A percentile compares a stretch with the other conserved stretches of the same genome.
Conservation (phyloP, 2,329 filamentous ascomycete genomes). For the Penicillium janthinellum region DNA sequence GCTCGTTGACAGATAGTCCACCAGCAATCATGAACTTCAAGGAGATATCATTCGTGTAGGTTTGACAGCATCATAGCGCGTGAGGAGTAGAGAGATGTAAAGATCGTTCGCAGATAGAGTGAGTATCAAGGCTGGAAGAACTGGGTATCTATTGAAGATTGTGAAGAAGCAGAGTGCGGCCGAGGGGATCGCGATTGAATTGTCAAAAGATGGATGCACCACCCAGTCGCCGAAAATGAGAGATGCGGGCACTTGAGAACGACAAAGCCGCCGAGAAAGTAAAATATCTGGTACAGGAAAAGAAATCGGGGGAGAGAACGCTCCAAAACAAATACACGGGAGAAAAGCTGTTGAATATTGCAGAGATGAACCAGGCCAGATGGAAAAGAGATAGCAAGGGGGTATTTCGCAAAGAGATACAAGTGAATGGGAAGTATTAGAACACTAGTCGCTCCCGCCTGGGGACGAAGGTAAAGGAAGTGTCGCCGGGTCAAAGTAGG, state of each 20-base stretch:
- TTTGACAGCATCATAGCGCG: background rate
- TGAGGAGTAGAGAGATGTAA: background rate
- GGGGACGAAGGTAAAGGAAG: constrained; percentile 26
- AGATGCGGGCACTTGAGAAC: background rate
- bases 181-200: background rate
- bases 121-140: constrained; percentile 19
- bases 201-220: constrained; percentile 10
- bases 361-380: constrained; percentile 4
- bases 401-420: constrained; percentile 24
- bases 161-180: constrained; percentile 3
- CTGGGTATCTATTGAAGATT: constrained; percentile 33
- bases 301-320: constrained; percentile 3
- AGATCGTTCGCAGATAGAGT: background rate
- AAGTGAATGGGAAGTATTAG: constrained; percentile 9
- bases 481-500: constrained; percentile 13
- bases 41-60: no score
- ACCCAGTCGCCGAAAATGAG: constrained; percentile 1
- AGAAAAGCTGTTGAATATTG: constrained; percentile 6
- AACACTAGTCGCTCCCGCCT: constrained; percentile 22
- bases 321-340: background rate
- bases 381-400: constrained; percentile 17
- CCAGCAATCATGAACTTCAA: background rate
- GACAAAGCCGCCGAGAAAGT: constrained; percentile 1
- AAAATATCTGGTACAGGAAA: constrained; percentile 3
- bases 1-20: background rate